Conservation (phyloP, 2,329 filamentous ascomycete genomes). For the Berkeleyomyces rouxiae region DNA sequence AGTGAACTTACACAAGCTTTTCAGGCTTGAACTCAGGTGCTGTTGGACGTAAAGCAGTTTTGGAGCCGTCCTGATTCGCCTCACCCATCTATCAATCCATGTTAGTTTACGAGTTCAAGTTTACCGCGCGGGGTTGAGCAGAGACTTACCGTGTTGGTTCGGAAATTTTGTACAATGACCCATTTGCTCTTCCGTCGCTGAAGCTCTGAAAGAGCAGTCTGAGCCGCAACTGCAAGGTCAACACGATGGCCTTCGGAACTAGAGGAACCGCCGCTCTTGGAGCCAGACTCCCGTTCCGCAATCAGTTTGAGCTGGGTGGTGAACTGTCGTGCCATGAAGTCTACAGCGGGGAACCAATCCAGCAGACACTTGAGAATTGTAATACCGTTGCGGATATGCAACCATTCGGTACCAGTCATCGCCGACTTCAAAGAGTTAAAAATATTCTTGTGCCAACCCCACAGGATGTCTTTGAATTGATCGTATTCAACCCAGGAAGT, state of each 20-base stretch:
- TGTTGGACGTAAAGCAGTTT: conserved; percentile 36
- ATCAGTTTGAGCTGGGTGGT: conserved; percentile 49
- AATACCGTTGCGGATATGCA: conserved; percentile 94
- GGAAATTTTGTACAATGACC: conserved; percentile 60
- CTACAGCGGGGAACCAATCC: conserved; percentile 71
- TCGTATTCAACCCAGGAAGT: conserved; percentile 63
- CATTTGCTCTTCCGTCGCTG: conserved; percentile 50
- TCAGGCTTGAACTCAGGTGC: conserved; percentile 50
- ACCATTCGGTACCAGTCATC: conserved; percentile 73
- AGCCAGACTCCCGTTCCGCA: conserved; percentile 39
- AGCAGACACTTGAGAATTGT: conserved; percentile 69
- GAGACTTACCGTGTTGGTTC: conserved; percentile 40
- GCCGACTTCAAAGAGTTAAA: conserved; percentile 67
- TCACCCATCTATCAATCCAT: background rate
- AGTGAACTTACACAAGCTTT: conserved; percentile 21
- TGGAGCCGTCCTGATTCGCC: conserved; percentile 2
- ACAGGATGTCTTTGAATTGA: conserved; percentile 69
- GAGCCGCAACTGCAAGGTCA: conserved; percentile 60
- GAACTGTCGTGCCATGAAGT: conserved; percentile 65
- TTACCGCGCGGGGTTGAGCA: conserved; percentile 15
- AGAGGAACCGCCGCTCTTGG: conserved; percentile 30
- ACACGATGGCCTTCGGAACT: conserved; percentile 38
- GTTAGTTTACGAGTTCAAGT: background rate
- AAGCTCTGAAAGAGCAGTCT: conserved; percentile 53
- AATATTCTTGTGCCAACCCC: conserved; percentile 78